Percentiles rank a stretch among this genome's conserved stretches.
phyloP scores from a whole-genome alignment of 2,329 filamentous ascomycete genomes.

The Penicillium verrucosum region DNA sequence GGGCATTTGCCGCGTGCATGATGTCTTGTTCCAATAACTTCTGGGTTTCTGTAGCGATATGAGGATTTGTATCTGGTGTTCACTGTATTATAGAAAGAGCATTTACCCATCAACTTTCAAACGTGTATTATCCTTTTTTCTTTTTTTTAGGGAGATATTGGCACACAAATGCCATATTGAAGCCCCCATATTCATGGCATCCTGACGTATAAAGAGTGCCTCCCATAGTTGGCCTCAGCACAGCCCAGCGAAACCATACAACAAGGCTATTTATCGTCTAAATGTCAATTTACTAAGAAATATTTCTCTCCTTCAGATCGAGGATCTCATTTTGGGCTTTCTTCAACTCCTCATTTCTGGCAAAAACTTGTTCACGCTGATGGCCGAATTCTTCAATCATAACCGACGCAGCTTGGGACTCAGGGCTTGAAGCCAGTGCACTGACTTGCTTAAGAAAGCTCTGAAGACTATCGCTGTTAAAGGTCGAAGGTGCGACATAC shows the following conservation, averaged over 20 bases:
- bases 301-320: no score
- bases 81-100: constrained; percentile 37
- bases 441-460: no score
- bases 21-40: constrained; percentile 21
- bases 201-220: neutral
- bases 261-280: neutral
- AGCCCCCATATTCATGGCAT: neutral
- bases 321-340: no score
- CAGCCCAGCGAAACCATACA: neutral
- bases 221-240: neutral
- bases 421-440: no score
- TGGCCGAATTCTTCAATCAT: no score
- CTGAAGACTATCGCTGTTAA: no score
- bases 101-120: constrained; percentile 5
- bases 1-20: constrained; percentile 15
- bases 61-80: constrained; percentile 26
- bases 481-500: no score
- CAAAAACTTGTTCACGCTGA: no score
- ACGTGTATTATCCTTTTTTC: neutral
- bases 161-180: neutral
- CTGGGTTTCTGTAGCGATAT: constrained; percentile 27
- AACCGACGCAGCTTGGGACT: no score
- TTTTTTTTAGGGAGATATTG: neutral
- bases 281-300: neutral
- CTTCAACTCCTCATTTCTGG: no score